Evolutionary conservation across 2,329 filamentous ascomycete species (phyloP), one percentile per base, ranked within the genome.

Genomic region (Calonectria fujianensis): DNA sequence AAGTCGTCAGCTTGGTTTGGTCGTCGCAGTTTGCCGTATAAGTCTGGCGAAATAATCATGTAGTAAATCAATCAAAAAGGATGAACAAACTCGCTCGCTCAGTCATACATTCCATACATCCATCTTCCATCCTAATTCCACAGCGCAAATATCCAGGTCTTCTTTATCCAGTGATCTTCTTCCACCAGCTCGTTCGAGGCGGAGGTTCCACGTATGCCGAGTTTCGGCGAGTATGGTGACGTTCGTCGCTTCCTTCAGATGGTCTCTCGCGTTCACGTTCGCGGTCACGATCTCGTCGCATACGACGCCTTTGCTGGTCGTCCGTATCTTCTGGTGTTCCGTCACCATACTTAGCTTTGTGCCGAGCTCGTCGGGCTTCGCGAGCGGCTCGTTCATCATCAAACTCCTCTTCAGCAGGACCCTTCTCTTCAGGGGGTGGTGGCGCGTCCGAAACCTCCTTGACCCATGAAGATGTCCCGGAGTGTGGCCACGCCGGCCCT

Each of bases 391-490:
- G 87, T 27, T 90, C 89, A 35, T 89, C 88, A 13, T 89, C 87
- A 14, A 65, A 83, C 27, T 78, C 77, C 27, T 81, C 81, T 20
- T 83, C 84, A 57, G 79, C 78, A 50, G 85, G 72, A 7, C 31
- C 67, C 9, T 18, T 37, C 85, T 71, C 67, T 0, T 88, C 87
- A 1, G 90, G 90, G 2, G 91, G 91, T 3, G 91, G 90, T 2
- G 90, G 90, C 4, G 91, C 91, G 77, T 92, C 91, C 2, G 89
- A 90, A 78, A 92, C 89, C 16, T 93, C 91, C 82, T 92, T 92
- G 6, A 93, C 91, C 92, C 92, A 93, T 0, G 91, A 93, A 11
- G 90, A 91, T 0, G 91, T 93, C 32, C 91, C 91, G 9, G 90
- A 92, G 80, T 92, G 90, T 24, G 91, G 91, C 91, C 91, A 93